Base-by-base conservation (phyloP, 768 basidiomycete genomes). In the Daedalea quercina region DNA sequence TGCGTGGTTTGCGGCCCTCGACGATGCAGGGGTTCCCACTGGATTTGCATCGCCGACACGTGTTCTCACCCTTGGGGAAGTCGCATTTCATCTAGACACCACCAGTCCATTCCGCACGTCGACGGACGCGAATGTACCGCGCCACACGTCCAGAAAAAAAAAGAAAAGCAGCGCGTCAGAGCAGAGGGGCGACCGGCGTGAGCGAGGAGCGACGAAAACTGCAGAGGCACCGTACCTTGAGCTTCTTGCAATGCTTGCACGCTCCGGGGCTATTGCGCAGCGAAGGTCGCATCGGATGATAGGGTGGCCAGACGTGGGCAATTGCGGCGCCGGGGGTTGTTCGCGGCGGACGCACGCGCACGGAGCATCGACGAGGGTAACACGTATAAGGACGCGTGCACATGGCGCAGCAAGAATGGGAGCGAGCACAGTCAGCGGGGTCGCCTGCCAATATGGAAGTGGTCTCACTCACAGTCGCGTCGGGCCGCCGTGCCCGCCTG, bases 201-300 rank as follows among this genome's bases (percentile, higher is more conserved):
- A 51, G 45, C 33, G 15, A 51, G 51, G 43, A 59, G 56, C 11
- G 26, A 24, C 35, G n/a, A 26, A 17, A 4, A 42, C 20, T 3
- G 26, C 3, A 6, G 47, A 19, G 46, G 22, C 23, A 71, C 81
- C 15, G 53, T 69, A 85, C 87, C 84, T 92, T 92, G 62, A 91
- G 81, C 63, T 83, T 86, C 68, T 90, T 92, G 78, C 90, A 92
- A 63, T 91, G 82, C 2, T 79, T 85, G 68, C 90, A 92, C 41
- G 90, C 90, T 53, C 90, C 87, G 57, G 84, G 82, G 41, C 88
- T 91, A 66, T 43, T 33, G 34, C 40, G 44, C 23, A 41, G 22
- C 22, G 47, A 46, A 20, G 28, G 28, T 15, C 40, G 23, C 44
- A 20, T 9, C 22, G 26, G 33, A 41, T 13, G 31, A 2, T 23